Evolutionary conservation across 768 basidiomycete genomes (phyloP).

Genomic region (Boletus sensibilis): DNA sequence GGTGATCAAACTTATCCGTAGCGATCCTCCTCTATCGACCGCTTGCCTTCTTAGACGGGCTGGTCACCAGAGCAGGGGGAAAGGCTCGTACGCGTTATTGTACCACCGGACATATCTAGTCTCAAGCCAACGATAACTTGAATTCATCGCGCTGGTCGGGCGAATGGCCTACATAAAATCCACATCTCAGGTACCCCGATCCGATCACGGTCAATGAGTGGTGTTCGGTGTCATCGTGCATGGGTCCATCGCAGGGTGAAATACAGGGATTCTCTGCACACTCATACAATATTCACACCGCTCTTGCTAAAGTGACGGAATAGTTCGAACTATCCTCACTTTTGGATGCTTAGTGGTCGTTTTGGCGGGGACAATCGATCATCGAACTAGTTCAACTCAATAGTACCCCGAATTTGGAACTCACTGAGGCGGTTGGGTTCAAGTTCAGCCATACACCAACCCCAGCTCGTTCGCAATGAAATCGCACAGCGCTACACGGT

Average conservation of each 20-base stretch:
- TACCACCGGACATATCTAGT: too few relatives aligned
- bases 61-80: too few relatives aligned
- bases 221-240: background rate
- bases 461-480: conserved; percentile 9
- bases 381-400: background rate
- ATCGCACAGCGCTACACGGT: conserved; percentile 8
- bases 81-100: too few relatives aligned
- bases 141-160: too few relatives aligned
- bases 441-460: conserved; percentile 2
- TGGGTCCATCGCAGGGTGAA: background rate
- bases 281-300: background rate
- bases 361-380: background rate
- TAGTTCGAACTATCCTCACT: too few relatives aligned
- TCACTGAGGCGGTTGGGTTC: background rate
- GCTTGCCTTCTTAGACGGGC: too few relatives aligned
- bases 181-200: background rate
- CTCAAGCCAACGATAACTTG: too few relatives aligned
- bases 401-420: background rate
- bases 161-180: background rate
- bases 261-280: background rate
- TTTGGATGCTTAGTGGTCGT: background rate
- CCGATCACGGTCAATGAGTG: background rate
- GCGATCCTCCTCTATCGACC: too few relatives aligned
- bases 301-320: background rate
- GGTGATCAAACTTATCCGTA: too few relatives aligned